Conservation (phyloP, 2,329 filamentous ascomycete species). For the Zopfia rhizophila region DNA sequence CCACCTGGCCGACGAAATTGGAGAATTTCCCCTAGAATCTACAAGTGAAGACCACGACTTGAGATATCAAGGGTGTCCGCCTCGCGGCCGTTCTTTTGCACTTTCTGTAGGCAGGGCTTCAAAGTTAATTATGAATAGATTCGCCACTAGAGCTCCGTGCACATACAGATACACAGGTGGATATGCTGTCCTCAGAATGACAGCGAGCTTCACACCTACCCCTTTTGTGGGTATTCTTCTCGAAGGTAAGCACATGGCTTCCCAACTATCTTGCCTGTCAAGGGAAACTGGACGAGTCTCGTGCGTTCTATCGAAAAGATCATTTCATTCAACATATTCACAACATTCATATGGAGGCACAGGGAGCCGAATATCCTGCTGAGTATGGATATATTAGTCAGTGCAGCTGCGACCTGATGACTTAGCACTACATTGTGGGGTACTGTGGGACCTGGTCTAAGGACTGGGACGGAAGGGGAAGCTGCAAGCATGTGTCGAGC, state of each 20-base stretch:
- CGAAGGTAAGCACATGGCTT: slow-evolving; percentile 46
- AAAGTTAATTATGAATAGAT: slow-evolving; percentile 51
- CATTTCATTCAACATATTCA: slow-evolving; percentile 49
- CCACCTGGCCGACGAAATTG: slow-evolving; percentile 45
- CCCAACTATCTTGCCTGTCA: no score
- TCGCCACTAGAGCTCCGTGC: slow-evolving; percentile 50
- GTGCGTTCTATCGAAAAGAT: slow-evolving; percentile 51
- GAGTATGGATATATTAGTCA: slow-evolving; percentile 49
- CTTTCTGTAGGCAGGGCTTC: slow-evolving; percentile 49
- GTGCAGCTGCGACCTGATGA: no score
- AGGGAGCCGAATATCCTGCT: no score
- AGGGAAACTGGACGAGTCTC: slow-evolving; percentile 44
- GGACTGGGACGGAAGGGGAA: no score
- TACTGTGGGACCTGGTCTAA: no score
- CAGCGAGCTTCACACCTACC: slow-evolving; percentile 36
- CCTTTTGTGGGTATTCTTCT: slow-evolving; percentile 45
- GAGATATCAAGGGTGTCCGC: slow-evolving; percentile 43
- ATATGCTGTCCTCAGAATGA: slow-evolving; percentile 46
- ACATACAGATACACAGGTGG: slow-evolving; percentile 51
- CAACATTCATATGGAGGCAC: slow-evolving; percentile 50
- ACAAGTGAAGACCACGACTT: slow-evolving; percentile 35
- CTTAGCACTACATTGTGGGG: no score
- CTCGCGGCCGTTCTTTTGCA: slow-evolving; percentile 48
- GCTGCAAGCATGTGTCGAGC: no score
- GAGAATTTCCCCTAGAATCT: slow-evolving; percentile 45